Evolutionary conservation across 495 filamentous ascomycete species (phyloP).

Genomic region (Neurospora sp.): DNA sequence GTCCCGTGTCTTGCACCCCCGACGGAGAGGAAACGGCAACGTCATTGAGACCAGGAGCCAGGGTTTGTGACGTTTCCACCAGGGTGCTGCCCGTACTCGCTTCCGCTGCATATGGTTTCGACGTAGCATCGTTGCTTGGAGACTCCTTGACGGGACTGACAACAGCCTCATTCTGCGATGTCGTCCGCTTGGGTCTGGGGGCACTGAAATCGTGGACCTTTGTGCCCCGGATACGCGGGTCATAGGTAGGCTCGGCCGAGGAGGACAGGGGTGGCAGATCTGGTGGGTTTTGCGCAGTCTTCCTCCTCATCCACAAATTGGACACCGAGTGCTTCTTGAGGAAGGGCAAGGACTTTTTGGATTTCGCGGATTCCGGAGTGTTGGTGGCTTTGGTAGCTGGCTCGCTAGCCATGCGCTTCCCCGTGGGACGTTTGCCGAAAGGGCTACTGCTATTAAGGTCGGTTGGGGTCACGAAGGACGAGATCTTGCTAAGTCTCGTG

Average conservation of each 20-base stretch:
- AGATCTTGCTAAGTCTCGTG: slow-evolving; percentile 19
- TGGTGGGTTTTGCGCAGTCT: slow-evolving; percentile 31
- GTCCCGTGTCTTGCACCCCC: background rate
- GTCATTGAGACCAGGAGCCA: background rate
- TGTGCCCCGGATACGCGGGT: slow-evolving; percentile 76
- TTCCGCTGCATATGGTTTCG: background rate
- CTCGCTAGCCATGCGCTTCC: slow-evolving; percentile 29
- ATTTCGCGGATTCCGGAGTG: slow-evolving; percentile 45
- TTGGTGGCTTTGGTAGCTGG: slow-evolving; percentile 45
- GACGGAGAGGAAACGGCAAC: background rate
- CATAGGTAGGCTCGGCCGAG: slow-evolving; percentile 41
- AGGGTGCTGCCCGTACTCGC: background rate
- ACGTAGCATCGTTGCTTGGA: background rate
- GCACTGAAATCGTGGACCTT: slow-evolving; percentile 87
- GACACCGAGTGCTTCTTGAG: slow-evolving; percentile 43
- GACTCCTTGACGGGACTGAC: background rate
- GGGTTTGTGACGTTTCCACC: background rate
- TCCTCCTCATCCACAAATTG: slow-evolving; percentile 31
- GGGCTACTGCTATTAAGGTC: slow-evolving; percentile 18
- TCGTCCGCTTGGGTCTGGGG: slow-evolving; percentile 53
- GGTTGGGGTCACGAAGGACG: slow-evolving; percentile 31
- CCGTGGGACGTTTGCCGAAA: slow-evolving; percentile 20
- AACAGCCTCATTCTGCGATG: slow-evolving; percentile 17
- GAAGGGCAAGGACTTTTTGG: slow-evolving; percentile 41
- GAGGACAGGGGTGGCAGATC: slow-evolving; percentile 45